Conservation (phyloP, 352 stramenopile species). For the Phytophthora nicotianae region DNA sequence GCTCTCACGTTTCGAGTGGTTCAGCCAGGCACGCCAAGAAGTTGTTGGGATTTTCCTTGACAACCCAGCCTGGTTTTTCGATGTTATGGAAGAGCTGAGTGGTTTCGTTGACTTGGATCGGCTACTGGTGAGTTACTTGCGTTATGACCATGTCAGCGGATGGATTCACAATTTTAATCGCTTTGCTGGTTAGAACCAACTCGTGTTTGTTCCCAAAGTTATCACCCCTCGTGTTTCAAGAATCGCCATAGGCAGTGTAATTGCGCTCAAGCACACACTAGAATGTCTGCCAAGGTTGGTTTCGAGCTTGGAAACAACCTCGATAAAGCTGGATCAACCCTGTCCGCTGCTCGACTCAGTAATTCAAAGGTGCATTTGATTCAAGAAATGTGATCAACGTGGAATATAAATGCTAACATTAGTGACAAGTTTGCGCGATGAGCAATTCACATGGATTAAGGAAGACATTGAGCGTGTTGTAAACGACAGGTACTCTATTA, state of each 20-base stretch:
- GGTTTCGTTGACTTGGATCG: conserved; percentile 80
- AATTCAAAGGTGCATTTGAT: conserved; percentile 48
- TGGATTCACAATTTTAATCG: conserved; percentile 1
- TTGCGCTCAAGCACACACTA: conserved; percentile 86
- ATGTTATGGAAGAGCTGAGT: conserved; percentile 71
- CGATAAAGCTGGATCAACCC: conserved; percentile 36
- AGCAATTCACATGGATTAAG: conserved; percentile 59
- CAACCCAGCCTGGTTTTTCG: conserved; percentile 85
- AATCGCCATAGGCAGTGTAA: conserved; percentile 77
- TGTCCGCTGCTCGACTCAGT: conserved; percentile 69
- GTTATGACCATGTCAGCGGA: conserved; percentile 3
- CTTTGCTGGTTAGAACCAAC: conserved; percentile 49
- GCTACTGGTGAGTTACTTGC: conserved; percentile 51
- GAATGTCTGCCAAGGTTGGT: conserved; percentile 65
- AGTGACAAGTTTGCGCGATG: conserved; percentile 48
- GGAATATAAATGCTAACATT: conserved; percentile 16
- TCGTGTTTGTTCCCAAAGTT: conserved; percentile 80
- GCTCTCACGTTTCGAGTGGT: conserved; percentile 6
- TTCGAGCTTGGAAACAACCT: conserved; percentile 49
- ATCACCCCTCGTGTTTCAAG: conserved; percentile 72
- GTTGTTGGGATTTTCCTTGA: conserved; percentile 75
- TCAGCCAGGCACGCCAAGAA: conserved; percentile 70
- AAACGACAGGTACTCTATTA: conserved; percentile 59
- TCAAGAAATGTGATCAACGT: background rate
- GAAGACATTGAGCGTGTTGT: conserved; percentile 76